Evolutionary conservation across 352 stramenopile genomes (phyloP), one percentile per base, ranked within the genome.

Genomic region (Phytopythium cucurbitacearum): DNA sequence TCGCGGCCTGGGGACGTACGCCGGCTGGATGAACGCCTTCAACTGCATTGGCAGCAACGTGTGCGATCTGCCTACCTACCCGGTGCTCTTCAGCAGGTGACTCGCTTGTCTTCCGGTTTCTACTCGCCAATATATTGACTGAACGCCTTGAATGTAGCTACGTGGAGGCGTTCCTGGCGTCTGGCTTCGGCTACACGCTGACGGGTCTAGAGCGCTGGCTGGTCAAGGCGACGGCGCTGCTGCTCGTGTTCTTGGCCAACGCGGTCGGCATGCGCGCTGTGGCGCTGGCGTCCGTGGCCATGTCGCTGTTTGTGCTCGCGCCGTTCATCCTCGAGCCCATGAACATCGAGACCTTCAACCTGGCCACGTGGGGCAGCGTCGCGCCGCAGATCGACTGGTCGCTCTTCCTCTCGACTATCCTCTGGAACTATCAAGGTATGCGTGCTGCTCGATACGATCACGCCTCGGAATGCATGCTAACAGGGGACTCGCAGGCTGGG

Each of bases 11-110:
- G 84, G 84, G n/a, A 64, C 89, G 49, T 94, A 86, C 44, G 80
- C 81, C 10, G 84, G 84, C 38, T 94, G 83, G 80, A 55, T 94
- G 44, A 94, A 94, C 60, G 80, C 81, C 38, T 90, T 90, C 58
- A 94, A 94, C 58, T 88, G 71, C 40, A 87, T 94, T 35, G 79
- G 78, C 41, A 91, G 79, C 68, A 94, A 94, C 56, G 67, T 92
- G 16, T 94, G 79, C 56, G 84, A 94, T 56, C 57, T 94, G 59
- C 84, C 84, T 13, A 91, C 80, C 37, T 94, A 94, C 47, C 81
- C 84, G 0, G 84, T 94, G 50, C 72, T 94, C 12, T 91, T 92
- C 39, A 90, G 79, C 77, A 80, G 66, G 69, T 83, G 51, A 39
- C 21, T 28, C 21, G 21, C 21, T 28, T 37, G 10, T 13, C 7